phyloP scores from a whole-genome alignment of 2,329 filamentous ascomycete genomes.

The Thermoascus crustaceus region DNA sequence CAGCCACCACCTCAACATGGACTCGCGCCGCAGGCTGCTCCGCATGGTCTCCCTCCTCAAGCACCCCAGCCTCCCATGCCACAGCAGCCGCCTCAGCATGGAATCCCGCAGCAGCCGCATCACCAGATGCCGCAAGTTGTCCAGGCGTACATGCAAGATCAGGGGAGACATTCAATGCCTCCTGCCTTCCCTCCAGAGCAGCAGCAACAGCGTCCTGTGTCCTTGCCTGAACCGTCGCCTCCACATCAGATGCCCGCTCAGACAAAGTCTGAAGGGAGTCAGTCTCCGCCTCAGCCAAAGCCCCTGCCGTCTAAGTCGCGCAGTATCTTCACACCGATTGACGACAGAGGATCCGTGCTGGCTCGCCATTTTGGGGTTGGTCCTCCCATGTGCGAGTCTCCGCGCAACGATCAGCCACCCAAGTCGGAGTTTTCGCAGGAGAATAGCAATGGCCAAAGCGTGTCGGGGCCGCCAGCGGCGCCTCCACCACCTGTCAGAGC shows the following conservation, averaged over 20 bases:
- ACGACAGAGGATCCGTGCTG: conserved; percentile 80
- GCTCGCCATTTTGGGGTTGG: conserved; percentile 71
- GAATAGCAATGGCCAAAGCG: conserved; percentile 54
- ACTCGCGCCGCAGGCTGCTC: conserved; percentile 27
- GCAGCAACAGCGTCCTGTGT: conserved; percentile 50
- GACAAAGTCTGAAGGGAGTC: conserved; percentile 33
- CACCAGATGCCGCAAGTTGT: conserved; percentile 46
- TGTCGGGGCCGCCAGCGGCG: conserved; percentile 49
- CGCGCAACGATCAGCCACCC: conserved; percentile 34
- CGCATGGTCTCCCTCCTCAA: too few relatives aligned
- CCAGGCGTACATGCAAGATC: conserved; percentile 68
- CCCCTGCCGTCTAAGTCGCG: conserved; percentile 62
- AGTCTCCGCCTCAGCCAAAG: conserved; percentile 51
- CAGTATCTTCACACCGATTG: conserved; percentile 96
- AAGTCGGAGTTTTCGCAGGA: conserved; percentile 27
- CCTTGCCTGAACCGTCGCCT: conserved; percentile 49
- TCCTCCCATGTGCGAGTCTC: conserved; percentile 45
- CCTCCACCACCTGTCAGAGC: conserved; percentile 47
- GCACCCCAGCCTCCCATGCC: conserved; percentile 17
- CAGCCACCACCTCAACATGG: conserved; percentile 18
- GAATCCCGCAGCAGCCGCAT: conserved; percentile 30
- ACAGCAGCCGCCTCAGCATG: conserved; percentile 17
- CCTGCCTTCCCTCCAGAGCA: conserved; percentile 59
- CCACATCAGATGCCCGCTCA: conserved; percentile 43
- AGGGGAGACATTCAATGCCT: conserved; percentile 63